These are phyloP conservation scores for Asclepias syriaca DNA, from an alignment of 257 asterid genomes.

Conservation along the genomic window DNA sequence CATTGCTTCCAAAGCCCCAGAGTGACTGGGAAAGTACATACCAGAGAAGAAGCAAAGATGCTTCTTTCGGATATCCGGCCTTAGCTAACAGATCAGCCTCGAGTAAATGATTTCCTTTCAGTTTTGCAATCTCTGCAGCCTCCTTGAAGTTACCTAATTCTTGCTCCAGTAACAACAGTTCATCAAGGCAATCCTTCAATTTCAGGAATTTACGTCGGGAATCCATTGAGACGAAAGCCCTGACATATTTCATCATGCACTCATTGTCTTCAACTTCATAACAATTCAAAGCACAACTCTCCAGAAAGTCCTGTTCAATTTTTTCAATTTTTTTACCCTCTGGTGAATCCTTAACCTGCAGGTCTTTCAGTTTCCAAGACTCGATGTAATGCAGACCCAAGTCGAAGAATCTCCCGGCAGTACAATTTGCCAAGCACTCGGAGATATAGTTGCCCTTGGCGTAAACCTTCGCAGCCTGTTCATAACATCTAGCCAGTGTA, in stretches of 20 bases:
- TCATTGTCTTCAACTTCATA: conserved; percentile 23
- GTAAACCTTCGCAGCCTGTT: conserved; percentile 42
- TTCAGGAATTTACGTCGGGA: conserved; percentile 42
- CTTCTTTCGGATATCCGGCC: conserved; percentile 21
- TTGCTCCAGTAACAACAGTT: conserved; percentile 44
- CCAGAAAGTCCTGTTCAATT: conserved; percentile 41
- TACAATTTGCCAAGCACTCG: conserved; percentile 50
- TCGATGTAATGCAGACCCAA: conserved; percentile 45
- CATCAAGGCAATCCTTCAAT: conserved; percentile 37
- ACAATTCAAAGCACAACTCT: conserved; percentile 36
- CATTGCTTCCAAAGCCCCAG: conserved; percentile 15
- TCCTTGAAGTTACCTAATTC: conserved; percentile 46
- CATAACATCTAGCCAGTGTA: conserved; percentile 36
- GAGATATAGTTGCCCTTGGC: conserved; percentile 35
- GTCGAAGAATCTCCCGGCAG: conserved; percentile 35
- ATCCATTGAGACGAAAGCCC: conserved; percentile 39
- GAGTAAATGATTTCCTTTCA: conserved; percentile 31
- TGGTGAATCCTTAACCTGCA: conserved; percentile 3
- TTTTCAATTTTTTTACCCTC: conserved; percentile 21
- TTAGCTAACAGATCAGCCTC: conserved; percentile 30
- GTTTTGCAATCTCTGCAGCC: conserved; percentile 48
- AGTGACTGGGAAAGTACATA: conserved; percentile 22
- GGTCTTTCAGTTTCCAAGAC: conserved; percentile 43
- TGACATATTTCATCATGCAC: conserved; percentile 43
- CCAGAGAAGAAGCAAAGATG: conserved; percentile 16